phyloP scores from a whole-genome alignment of 2,329 filamentous ascomycete genomes.

The Fusarium verrucosum region DNA sequence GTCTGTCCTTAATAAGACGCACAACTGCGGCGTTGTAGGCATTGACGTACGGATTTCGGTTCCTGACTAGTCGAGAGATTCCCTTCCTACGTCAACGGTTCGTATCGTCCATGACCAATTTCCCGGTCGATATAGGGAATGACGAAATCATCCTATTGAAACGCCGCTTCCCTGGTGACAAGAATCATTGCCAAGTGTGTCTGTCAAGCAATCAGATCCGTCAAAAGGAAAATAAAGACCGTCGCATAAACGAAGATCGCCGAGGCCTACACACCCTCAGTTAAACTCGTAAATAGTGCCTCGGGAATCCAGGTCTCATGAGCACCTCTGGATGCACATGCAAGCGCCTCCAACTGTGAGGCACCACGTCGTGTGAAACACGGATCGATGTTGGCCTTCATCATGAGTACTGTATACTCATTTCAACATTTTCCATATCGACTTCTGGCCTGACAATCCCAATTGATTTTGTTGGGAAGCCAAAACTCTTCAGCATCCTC shows the following conservation, averaged over 20 bases:
- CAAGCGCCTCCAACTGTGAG: conserved; percentile 29
- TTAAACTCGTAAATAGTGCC: conserved; percentile 27
- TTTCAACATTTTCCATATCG: conserved; percentile 2
- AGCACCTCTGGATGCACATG: conserved; percentile 36
- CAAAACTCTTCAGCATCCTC: conserved; percentile 19
- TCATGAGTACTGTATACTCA: conserved; percentile 2
- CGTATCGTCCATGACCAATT: conserved; percentile 15
- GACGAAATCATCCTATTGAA: conserved; percentile 21
- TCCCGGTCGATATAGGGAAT: conserved; percentile 16
- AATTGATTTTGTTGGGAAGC: conserved; percentile 5
- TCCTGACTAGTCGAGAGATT: conserved; percentile 36
- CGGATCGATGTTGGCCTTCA: not conserved
- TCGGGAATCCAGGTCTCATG: conserved; percentile 38
- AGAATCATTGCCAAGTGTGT: conserved; percentile 15
- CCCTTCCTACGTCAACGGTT: conserved; percentile 33
- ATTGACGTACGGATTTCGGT: conserved; percentile 31
- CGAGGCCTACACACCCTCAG: conserved; percentile 20
- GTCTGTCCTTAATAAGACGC: conserved; percentile 18
- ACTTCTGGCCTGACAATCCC: conserved; percentile 15
- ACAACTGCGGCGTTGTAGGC: conserved; percentile 27
- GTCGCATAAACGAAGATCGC: conserved; percentile 17
- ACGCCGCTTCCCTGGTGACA: conserved; percentile 11
- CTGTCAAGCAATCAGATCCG: conserved; percentile 7
- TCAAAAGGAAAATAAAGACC: conserved; percentile 16
- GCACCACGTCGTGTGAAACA: conserved; percentile 6